Evolutionary conservation across 2,329 filamentous ascomycete genomes (phyloP).

Genomic region (Colletotrichum paranaense): DNA sequence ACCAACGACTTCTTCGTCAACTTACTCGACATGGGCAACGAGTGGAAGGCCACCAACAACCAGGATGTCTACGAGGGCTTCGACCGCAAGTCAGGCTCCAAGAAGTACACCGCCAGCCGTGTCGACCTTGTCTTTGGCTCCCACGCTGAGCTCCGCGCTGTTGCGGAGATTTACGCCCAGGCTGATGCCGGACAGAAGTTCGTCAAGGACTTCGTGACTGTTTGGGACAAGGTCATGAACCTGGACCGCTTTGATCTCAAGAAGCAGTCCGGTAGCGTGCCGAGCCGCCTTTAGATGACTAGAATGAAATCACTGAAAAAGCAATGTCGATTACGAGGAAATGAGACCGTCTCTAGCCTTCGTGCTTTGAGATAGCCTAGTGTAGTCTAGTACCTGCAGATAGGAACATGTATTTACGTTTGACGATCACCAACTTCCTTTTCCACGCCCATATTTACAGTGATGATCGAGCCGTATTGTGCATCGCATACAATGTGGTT

Average conservation of each 20-base stretch:
- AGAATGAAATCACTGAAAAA: neutral
- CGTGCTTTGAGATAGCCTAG: neutral
- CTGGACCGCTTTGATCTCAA: conserved; percentile 75
- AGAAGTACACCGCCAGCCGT: conserved; percentile 78
- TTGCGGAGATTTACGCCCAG: conserved; percentile 76
- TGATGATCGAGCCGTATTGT: too few species aligned
- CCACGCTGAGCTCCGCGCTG: conserved; percentile 78
- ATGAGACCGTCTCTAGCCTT: neutral
- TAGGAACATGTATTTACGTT: conserved; percentile 1
- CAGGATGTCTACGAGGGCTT: conserved; percentile 71
- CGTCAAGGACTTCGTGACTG: conserved; percentile 76
- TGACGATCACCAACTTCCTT: neutral
- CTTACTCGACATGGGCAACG: conserved; percentile 74
- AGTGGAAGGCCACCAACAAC: conserved; percentile 68
- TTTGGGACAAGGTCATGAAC: conserved; percentile 82
- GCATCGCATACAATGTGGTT: too few species aligned
- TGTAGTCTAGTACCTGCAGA: conserved; percentile 8
- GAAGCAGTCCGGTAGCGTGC: conserved; percentile 5
- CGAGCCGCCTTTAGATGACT: conserved; percentile 19
- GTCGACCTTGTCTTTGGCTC: conserved; percentile 78
- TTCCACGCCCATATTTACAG: too few species aligned
- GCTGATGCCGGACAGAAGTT: conserved; percentile 72
- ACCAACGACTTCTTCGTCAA: conserved; percentile 88
- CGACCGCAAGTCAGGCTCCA: conserved; percentile 72
- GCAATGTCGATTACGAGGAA: neutral